Evolutionary conservation across 2,329 filamentous ascomycete genomes (phyloP), one percentile per base, ranked within the genome.

Genomic region (Trichoderma guizhouense): DNA sequence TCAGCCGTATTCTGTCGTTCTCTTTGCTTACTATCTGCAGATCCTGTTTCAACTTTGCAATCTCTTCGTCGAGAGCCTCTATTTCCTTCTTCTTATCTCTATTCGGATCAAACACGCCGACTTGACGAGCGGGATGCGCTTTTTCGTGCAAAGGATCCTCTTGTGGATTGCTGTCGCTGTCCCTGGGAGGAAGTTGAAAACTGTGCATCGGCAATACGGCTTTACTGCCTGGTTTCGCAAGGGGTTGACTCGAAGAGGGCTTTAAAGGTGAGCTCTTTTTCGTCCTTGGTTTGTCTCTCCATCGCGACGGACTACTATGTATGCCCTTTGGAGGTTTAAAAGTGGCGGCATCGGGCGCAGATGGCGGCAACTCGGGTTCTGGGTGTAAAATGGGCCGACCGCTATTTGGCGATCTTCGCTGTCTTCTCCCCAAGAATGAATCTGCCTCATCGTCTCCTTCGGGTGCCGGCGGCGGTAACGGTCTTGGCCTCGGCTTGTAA

Each of bases 321-420:
- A 91, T 91, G 1, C 89, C 89, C 24, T 82, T 78, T 1, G 88
- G 87, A 8, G 87, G 87, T 3, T 86, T 87, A 57, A 84, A 86
- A 32, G 88, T 83, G 1, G 87, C 82, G 0, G 86, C 84, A 72
- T 90, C 88, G 2, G 82, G 80, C 14, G 85, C 79, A 0, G 88
- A 88, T 0, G 88, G 88, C 3, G 91, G 91, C 6, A 93, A 83
- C 62, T 91, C 89, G 1, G 90, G 90, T 75, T 92, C 89, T 18
- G 84, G 84, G 34, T 71, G 61, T n/a, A 74, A 73, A 36, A 74
- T 60, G 58, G 74, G 21, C 73, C 79, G n/a, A 76, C 82, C 32
- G 76, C 83, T 32, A 77, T 81, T 34, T 0, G 78, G 79, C 1
- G 76, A 78, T 47, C 78, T 75, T 32, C 78, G 77, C 7, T 78